Conservation (phyloP, 257 asterid species). For the Lycium ferocissimum region DNA sequence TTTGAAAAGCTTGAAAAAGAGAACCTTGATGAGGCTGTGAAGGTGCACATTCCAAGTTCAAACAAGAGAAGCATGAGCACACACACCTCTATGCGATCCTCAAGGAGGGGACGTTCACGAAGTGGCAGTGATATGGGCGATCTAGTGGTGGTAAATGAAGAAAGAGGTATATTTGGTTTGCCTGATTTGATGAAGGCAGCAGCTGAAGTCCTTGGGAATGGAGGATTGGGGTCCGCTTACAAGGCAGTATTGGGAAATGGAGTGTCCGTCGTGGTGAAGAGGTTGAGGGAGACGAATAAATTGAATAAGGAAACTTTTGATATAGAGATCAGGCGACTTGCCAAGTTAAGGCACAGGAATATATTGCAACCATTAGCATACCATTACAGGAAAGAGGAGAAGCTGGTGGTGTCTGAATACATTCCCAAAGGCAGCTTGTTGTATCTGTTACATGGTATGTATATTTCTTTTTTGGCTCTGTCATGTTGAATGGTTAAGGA, state of each 20-base stretch:
- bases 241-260: constrained; percentile 77
- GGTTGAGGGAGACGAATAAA: constrained; percentile 75
- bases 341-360: constrained; percentile 61
- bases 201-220: constrained; percentile 92
- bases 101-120: constrained; percentile 44
- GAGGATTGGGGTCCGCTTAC: constrained; percentile 85
- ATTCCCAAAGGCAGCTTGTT: constrained; percentile 78
- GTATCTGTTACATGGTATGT: constrained; percentile 74
- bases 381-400: constrained; percentile 85
- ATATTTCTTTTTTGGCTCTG: not conserved
- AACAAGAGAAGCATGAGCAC: constrained; percentile 42
- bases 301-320: constrained; percentile 71
- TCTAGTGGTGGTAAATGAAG: constrained; percentile 72
- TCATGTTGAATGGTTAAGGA: not conserved
- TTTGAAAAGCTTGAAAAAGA: constrained; percentile 55
- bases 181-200: constrained; percentile 96
- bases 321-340: constrained; percentile 67
- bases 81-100: constrained; percentile 39
- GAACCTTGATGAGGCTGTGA: constrained; percentile 53
- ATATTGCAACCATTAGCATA: constrained; percentile 80
- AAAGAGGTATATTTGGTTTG: constrained; percentile 69
- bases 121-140: constrained; percentile 47
- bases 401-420: constrained; percentile 72
- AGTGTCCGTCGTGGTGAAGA: constrained; percentile 81
- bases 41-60: constrained; percentile 49